A percentile compares a stretch with the other conserved stretches of the same genome.
Evolutionary conservation across 805 yeast species (phyloP).

Genomic region (Wickerhamomyces queroliae): DNA sequence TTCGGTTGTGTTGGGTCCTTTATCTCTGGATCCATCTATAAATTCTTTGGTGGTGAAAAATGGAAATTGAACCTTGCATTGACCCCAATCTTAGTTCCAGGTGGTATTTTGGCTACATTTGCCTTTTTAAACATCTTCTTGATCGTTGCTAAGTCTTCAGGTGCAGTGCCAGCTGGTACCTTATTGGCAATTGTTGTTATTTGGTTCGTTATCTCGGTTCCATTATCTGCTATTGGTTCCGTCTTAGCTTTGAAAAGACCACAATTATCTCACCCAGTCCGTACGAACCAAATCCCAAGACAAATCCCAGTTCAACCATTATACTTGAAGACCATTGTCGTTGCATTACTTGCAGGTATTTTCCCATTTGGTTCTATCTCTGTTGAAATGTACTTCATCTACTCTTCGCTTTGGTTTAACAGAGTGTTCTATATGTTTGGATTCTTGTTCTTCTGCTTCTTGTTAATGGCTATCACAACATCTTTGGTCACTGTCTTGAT

Average conservation of each 20-base stretch:
- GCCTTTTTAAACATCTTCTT: slow-evolving; percentile 76
- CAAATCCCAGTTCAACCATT: slow-evolving; percentile 91
- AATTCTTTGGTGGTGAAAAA: slow-evolving; percentile 84
- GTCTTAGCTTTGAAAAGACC: slow-evolving; percentile 63
- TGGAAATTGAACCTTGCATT: slow-evolving; percentile 84
- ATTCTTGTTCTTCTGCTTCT: slow-evolving; percentile 80
- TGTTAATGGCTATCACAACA: slow-evolving; percentile 79
- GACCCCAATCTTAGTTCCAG: slow-evolving; percentile 87
- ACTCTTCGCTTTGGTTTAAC: slow-evolving; percentile 90
- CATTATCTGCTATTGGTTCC: slow-evolving; percentile 81
- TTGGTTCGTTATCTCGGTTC: slow-evolving; percentile 85
- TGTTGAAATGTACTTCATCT: slow-evolving; percentile 90
- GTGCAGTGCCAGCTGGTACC: slow-evolving; percentile 92
- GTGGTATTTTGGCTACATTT: slow-evolving; percentile 56
- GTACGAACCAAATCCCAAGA: slow-evolving; percentile 93
- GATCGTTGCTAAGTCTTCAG: slow-evolving; percentile 74
- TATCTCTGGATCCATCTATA: slow-evolving; percentile 79
- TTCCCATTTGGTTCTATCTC: slow-evolving; percentile 95
- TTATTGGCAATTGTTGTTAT: slow-evolving; percentile 73
- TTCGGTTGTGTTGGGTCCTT: slow-evolving; percentile 83
- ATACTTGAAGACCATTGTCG: slow-evolving; percentile 64
- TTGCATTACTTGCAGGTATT: slow-evolving; percentile 75
- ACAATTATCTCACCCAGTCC: slow-evolving; percentile 64
- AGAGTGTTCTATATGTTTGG: slow-evolving; percentile 97
- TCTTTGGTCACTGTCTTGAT: slow-evolving; percentile 73